Evolutionary conservation across 1,139 yeast species (phyloP).

Genomic region (Blastobotrys persicus): DNA sequence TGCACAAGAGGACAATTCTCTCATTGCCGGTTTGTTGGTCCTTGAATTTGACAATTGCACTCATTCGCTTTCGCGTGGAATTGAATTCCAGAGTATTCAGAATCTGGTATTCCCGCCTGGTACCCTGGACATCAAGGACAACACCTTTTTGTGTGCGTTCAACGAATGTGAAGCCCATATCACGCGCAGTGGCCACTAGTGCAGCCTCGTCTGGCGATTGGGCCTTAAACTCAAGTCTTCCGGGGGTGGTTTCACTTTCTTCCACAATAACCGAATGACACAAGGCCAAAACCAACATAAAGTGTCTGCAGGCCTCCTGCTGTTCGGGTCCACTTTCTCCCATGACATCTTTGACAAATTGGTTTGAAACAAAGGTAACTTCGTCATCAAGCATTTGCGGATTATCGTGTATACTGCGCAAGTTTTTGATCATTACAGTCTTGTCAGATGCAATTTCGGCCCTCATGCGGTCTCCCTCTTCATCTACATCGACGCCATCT

Average conservation of each 20-base stretch:
- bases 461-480: constrained; percentile 44
- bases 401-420: constrained; percentile 50
- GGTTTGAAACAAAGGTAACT: constrained; percentile 39
- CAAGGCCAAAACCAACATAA: constrained; percentile 75
- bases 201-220: constrained; percentile 99
- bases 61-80: constrained; percentile 94
- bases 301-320: constrained; percentile 61
- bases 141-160: constrained; percentile 72
- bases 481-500: constrained; percentile 71
- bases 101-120: constrained; percentile 61
- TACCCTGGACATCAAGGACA: constrained; percentile 70
- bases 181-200: constrained; percentile 86
- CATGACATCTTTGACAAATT: constrained; percentile 29
- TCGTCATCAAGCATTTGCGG: constrained; percentile 59
- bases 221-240: constrained; percentile 67
- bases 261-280: constrained; percentile 93
- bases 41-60: constrained; percentile 78
- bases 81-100: constrained; percentile 78
- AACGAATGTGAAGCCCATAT: constrained; percentile 77
- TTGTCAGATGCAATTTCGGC: constrained; percentile 59
- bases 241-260: constrained; percentile 45
- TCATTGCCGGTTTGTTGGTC: constrained; percentile 43
- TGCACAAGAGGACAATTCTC: constrained; percentile 61
- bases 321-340: constrained; percentile 46
- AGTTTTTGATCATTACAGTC: constrained; percentile 56